These are phyloP conservation scores for Pseudocercospora vitis DNA, from an alignment of 2,329 filamentous ascomycete species.

Conservation along the genomic window DNA sequence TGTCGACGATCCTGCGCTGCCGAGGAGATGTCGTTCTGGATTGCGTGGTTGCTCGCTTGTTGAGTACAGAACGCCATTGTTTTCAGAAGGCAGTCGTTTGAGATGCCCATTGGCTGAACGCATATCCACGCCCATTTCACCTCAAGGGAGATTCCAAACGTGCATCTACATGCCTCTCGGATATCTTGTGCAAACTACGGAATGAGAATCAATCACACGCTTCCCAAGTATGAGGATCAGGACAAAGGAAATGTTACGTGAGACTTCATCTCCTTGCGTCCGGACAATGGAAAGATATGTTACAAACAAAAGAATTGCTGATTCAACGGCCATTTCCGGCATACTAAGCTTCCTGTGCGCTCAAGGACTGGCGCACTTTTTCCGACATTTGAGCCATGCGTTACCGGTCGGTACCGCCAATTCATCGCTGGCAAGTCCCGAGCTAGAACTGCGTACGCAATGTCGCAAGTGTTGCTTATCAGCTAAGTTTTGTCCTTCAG, in stretches of 20 bases:
- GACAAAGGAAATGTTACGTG: constrained; percentile 13
- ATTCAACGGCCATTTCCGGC: neutral
- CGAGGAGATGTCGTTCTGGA: constrained; percentile 9
- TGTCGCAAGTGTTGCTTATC: neutral
- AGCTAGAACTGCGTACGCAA: neutral
- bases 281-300: neutral
- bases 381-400: too few relatives aligned
- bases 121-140: constrained; percentile 29
- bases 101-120: constrained; percentile 13
- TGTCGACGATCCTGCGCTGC: constrained; percentile 22
- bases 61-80: neutral
- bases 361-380: too few relatives aligned
- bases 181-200: neutral
- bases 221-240: neutral
- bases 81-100: constrained; percentile 23
- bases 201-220: neutral
- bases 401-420: too few relatives aligned
- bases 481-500: neutral
- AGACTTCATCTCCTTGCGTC: neutral
- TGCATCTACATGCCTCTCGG: constrained; percentile 30
- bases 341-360: neutral
- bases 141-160: constrained; percentile 29
- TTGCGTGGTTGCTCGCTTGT: neutral
- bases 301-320: neutral
- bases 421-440: too few relatives aligned